Evolutionary conservation across 2,329 filamentous ascomycete species (phyloP).

Genomic region (Neurospora crassa): DNA sequence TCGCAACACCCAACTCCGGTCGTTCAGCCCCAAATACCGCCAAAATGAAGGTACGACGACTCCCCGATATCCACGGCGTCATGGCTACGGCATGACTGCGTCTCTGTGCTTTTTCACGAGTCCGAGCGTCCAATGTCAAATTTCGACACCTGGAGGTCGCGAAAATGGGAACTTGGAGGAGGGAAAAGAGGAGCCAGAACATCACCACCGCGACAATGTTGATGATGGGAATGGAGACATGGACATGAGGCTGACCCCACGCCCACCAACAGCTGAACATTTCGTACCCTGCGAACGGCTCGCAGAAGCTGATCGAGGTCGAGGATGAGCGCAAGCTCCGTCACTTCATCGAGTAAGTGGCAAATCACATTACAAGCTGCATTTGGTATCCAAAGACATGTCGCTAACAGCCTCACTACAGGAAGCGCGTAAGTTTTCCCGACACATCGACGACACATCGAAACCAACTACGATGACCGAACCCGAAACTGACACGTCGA

Average conservation of each 20-base stretch:
- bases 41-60: slow-evolving; percentile 20
- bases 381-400: not conserved
- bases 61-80: not conserved
- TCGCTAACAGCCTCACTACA: slow-evolving; percentile 13
- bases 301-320: slow-evolving; percentile 97
- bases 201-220: not conserved
- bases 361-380: not conserved
- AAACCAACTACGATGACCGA: slow-evolving; percentile 14
- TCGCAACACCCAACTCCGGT: slow-evolving; percentile 17
- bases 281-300: slow-evolving; percentile 95
- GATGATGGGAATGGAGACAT: not conserved
- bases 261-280: slow-evolving; percentile 45
- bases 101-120: not conserved
- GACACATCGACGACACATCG: slow-evolving; percentile 4
- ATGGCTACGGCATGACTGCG: not conserved
- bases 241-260: slow-evolving; percentile 23
- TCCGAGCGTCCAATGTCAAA: not conserved
- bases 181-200: not conserved
- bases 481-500: slow-evolving; percentile 4
- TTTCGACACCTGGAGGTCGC: not conserved
- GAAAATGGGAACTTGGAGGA: not conserved
- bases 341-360: slow-evolving; percentile 89
- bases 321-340: slow-evolving; percentile 99
- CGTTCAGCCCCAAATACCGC: slow-evolving; percentile 18
- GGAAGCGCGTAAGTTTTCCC: slow-evolving; percentile 19